Conservation (phyloP, 2,329 filamentous ascomycete species). For the Aspergillus intermedius region DNA sequence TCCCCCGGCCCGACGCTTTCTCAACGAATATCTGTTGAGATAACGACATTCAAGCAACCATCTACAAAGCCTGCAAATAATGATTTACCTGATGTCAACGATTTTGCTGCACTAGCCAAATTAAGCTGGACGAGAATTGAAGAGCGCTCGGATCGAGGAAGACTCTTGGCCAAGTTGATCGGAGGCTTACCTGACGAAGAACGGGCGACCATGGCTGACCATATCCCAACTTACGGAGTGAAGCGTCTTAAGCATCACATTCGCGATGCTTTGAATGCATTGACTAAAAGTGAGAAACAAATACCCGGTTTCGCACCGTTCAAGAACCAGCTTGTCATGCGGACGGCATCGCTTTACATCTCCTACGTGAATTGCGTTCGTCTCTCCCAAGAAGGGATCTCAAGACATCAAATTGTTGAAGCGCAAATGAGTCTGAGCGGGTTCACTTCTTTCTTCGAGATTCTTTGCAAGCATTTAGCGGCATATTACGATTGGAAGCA, state of each 20-base stretch:
- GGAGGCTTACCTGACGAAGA: slow-evolving; percentile 14
- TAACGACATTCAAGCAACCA: slow-evolving; percentile 1
- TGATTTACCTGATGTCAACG: slow-evolving; percentile 13
- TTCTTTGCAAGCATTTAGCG: slow-evolving; percentile 19
- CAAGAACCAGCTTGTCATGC: slow-evolving; percentile 14
- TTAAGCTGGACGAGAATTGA: slow-evolving; percentile 33
- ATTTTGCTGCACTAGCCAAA: slow-evolving; percentile 20
- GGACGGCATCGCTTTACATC: slow-evolving; percentile 24
- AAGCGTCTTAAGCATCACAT: slow-evolving; percentile 8
- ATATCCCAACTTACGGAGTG: slow-evolving; percentile 9
- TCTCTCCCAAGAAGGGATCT: slow-evolving; percentile 14
- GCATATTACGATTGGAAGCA: slow-evolving; percentile 12
- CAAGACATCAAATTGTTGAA: slow-evolving; percentile 12
- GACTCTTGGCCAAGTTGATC: slow-evolving; percentile 27
- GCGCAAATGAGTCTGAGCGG: slow-evolving; percentile 16
- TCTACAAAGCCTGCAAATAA: neutral
- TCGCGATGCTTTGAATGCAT: slow-evolving; percentile 9
- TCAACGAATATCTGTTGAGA: slow-evolving; percentile 4
- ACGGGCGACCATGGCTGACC: slow-evolving; percentile 7
- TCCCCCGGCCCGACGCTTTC: slow-evolving; percentile 12
- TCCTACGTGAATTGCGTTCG: slow-evolving; percentile 25
- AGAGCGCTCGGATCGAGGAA: slow-evolving; percentile 31
- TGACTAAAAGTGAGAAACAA: slow-evolving; percentile 5
- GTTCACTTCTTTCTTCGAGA: slow-evolving; percentile 25
- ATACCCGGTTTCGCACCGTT: slow-evolving; percentile 4